Base-by-base conservation (phyloP, 192 early-diverging fungal species). In the Paraglomus brasilianum region DNA sequence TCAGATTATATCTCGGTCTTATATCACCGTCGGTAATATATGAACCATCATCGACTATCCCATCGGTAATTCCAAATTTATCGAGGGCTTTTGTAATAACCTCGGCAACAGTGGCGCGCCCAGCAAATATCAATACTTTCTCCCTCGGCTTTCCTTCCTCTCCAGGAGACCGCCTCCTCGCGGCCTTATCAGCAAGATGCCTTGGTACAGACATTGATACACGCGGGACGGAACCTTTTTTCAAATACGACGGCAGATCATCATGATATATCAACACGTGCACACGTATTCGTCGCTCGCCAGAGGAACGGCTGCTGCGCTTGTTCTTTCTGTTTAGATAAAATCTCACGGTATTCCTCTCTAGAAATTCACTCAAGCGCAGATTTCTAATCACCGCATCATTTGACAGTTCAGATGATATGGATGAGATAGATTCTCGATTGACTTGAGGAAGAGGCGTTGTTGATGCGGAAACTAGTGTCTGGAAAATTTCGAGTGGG, bases 401-500 rank as follows among this genome's bases (percentile, higher is more conserved):
- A 73, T 21, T 80, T 73, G 57, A 80, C 43, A 17, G 67, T 72
- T 66, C 76, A 8, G 78, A 80, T 13, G 78, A 80, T 8, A 80
- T 58, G 0, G 78, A 80, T 17, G 77, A 74, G 21, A 75, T 72
- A 0, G 77, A 78, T 19, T 65, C 69, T 13, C 78, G 83, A 13
- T 74, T 77, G 21, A 81, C 76, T 9, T 82, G 72, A 5, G 84
- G 84, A 74, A 86, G 66, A 17, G 82, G 80, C 14, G 78, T 81
- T 1, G 78, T 81, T 21, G 79, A 61, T 70, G 78, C 78, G 14
- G 81, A 71, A n/a, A 71, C 82, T 30, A 86, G 64, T 1, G 82
- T 77, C 24, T 83, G 74, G 58, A 81, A 86, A 15, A 86, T 83
- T 5, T 79, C 78, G 59, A 86, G 72, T 30, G 82, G 78, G 66